Evolutionary conservation across 2,329 filamentous ascomycete genomes (phyloP), one percentile per base, ranked within the genome.

Genomic region (Dendryphion nanum): DNA sequence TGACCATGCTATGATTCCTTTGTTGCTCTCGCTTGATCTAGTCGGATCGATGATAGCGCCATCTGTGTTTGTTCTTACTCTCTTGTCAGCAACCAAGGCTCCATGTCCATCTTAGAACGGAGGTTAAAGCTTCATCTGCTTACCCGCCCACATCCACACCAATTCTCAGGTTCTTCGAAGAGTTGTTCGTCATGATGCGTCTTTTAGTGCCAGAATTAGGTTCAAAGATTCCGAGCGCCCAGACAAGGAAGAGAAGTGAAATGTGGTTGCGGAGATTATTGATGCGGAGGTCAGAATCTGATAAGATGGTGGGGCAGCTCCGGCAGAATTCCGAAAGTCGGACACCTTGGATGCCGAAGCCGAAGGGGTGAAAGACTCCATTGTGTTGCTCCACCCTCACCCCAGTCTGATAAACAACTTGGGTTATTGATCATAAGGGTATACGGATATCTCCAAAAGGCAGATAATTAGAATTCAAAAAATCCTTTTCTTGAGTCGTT

Each of bases 121-220:
- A n/a, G 23, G 8, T n/a, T 26, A n/a, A n/a, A 16, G 29, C 15
- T 30, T 15, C n/a, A n/a, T n/a, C n/a, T 26, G 18, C 55, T 44
- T 45, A 63, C 65, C 63, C 68, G 47, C 68, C 67, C 17, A 71
- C 68, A 45, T 71, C 68, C 5, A 72, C 68, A 26, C 69, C 69
- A 33, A 72, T 68, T 23, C 68, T 61, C 33, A 71, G 42, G 16
- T 55, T 57, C 30, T 42, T 51, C 6, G n/a, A n/a, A n/a, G n/a
- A n/a, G n/a, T n/a, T 29, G 38, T n/a, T n/a, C n/a, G n/a, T n/a
- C n/a, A n/a, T n/a, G n/a, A n/a, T n/a, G n/a, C n/a, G n/a, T n/a
- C n/a, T n/a, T n/a, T n/a, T n/a, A n/a, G n/a, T n/a, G n/a, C n/a
- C n/a, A n/a, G n/a, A n/a, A n/a, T n/a, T n/a, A n/a, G 4, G 30